Conservation (phyloP, 2,329 filamentous ascomycete genomes). For the Calonectria montana region DNA sequence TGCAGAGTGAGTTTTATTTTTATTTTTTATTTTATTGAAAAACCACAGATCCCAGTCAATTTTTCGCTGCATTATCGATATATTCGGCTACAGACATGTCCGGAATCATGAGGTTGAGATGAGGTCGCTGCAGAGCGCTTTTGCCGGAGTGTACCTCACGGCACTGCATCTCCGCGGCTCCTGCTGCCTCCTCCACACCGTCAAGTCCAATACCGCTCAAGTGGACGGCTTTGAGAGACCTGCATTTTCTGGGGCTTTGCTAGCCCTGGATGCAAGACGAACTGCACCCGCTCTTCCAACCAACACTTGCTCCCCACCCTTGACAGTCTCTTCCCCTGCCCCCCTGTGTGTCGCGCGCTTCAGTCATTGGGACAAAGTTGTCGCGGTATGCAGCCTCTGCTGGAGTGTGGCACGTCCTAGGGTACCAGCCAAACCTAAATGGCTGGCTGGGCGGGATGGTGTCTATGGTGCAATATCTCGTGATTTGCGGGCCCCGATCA, state of each 20-base stretch:
- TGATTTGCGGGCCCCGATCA: constrained; percentile 56
- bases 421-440: constrained; percentile 38
- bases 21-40: constrained; percentile 1
- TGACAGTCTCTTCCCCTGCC: constrained; percentile 23
- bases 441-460: constrained; percentile 54
- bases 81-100: neutral
- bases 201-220: constrained; percentile 29
- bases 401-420: constrained; percentile 36
- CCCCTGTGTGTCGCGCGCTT: constrained; percentile 27
- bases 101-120: constrained; percentile 4
- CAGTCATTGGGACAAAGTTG: constrained; percentile 38
- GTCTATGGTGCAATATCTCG: constrained; percentile 72
- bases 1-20: constrained; percentile 58
- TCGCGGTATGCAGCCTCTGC: constrained; percentile 33
- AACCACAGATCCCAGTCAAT: neutral
- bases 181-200: constrained; percentile 15
- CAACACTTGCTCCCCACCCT: constrained; percentile 24
- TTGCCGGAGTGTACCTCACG: constrained; percentile 15
- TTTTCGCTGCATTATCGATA: neutral
- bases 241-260: constrained; percentile 26
- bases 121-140: constrained; percentile 8
- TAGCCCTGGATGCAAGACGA: constrained; percentile 26
- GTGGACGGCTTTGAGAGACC: constrained; percentile 30
- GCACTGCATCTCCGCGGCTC: constrained; percentile 14
- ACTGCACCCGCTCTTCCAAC: constrained; percentile 26